A percentile compares a stretch with the other conserved stretches of the same genome.
These are phyloP conservation scores for Bertia moriformis DNA, from an alignment of 2,329 filamentous ascomycete species.

Conservation along the genomic window DNA sequence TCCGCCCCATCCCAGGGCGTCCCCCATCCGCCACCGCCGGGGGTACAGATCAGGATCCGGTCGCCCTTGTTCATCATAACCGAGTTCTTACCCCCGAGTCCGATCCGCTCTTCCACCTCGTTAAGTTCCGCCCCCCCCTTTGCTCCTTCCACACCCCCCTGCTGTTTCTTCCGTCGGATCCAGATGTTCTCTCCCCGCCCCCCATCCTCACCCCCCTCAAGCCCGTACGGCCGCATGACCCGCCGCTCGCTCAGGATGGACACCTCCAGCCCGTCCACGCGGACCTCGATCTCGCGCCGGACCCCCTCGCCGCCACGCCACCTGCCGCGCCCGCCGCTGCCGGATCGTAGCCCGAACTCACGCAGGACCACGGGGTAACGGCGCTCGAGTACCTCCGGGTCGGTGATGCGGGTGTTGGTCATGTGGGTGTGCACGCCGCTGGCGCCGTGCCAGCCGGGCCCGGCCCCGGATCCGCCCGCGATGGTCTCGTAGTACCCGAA, in stretches of 20 bases:
- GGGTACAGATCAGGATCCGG: background rate
- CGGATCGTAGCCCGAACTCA: conserved; percentile 13
- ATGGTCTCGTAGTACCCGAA: conserved; percentile 12
- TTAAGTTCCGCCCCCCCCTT: too few species aligned
- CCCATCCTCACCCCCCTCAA: conserved; percentile 14
- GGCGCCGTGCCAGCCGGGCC: conserved; percentile 13
- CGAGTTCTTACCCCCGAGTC: background rate
- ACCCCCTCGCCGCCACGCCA: conserved; percentile 15
- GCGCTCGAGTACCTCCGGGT: conserved; percentile 16
- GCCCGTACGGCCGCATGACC: conserved; percentile 15
- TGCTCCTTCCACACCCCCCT: background rate
- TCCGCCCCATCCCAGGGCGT: background rate
- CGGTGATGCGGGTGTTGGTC: conserved; percentile 20
- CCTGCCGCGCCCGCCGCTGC: conserved; percentile 12
- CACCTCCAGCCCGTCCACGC: conserved; percentile 9
- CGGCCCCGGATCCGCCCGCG: conserved; percentile 16
- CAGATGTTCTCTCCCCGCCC: conserved; percentile 10
- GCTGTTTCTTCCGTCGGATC: background rate
- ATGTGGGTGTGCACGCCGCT: conserved; percentile 16
- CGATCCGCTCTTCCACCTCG: background rate
- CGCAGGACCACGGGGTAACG: conserved; percentile 16
- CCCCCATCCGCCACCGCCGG: background rate
- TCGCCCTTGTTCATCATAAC: background rate
- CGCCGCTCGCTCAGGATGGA: conserved; percentile 15
- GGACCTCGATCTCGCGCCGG: conserved; percentile 13